Evolutionary conservation across 129 eudicot genomes (phyloP).

Genomic region (Pulicaria dysenterica): DNA sequence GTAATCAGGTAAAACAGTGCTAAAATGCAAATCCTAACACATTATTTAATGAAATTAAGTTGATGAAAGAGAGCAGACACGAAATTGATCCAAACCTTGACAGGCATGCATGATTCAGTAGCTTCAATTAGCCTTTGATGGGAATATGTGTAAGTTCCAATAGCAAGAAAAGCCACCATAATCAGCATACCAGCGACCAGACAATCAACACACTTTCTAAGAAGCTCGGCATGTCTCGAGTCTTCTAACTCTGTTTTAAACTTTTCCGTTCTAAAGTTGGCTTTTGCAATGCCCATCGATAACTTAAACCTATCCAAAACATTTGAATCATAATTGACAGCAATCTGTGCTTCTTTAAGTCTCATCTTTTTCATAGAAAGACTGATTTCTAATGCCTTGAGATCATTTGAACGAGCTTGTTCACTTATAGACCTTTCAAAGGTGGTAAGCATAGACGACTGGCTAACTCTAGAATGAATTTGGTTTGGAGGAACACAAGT

Average conservation of each 20-base stretch:
- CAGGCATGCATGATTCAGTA: constrained; percentile 65
- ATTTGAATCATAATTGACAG: constrained; percentile 57
- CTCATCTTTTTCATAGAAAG: constrained; percentile 63
- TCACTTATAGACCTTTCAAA: constrained; percentile 68
- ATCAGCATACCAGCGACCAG: constrained; percentile 81
- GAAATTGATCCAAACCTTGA: constrained; percentile 40
- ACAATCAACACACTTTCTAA: constrained; percentile 68
- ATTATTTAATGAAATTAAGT: background rate
- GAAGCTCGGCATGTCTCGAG: constrained; percentile 66
- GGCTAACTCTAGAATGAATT: constrained; percentile 15
- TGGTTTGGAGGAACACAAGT: constrained; percentile 36
- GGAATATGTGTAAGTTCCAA: constrained; percentile 74
- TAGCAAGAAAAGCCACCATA: constrained; percentile 58
- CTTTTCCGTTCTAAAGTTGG: constrained; percentile 67
- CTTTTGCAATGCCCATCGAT: constrained; percentile 77
- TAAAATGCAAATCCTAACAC: background rate
- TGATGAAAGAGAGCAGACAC: background rate
- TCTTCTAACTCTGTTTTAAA: constrained; percentile 74
- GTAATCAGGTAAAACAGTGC: too few species aligned
- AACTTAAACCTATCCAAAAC: constrained; percentile 75
- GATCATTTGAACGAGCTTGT: constrained; percentile 83
- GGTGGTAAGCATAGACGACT: constrained; percentile 41
- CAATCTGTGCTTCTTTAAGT: constrained; percentile 73
- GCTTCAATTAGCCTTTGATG: constrained; percentile 65
- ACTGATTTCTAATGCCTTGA: constrained; percentile 68